Evolutionary conservation across 106 monocot species (phyloP), one percentile per base, ranked within the genome.

Genomic region (Triglochin maritima): DNA sequence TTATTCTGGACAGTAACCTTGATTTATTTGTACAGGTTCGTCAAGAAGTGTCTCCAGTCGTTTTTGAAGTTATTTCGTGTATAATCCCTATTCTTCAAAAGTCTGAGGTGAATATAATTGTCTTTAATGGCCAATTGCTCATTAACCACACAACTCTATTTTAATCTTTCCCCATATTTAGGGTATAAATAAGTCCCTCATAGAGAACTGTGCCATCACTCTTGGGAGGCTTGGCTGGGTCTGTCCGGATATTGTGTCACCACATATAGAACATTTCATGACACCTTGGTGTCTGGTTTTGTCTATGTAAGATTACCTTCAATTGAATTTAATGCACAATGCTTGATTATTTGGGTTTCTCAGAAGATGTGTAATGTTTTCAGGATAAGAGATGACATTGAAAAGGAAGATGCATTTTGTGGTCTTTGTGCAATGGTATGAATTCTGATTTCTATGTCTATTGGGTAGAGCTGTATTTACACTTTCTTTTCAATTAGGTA

Each of bases 341-440:
- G 44, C 55, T 67, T 8, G 44, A 44, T 44, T 62, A 62, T 7
- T 5, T 10, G 17, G 6, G 9, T 16, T 46, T 11, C 47, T 48
- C 44, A 2, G n/a, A 9, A 48, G 64, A 14, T 50, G 49, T 17
- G 5, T 49, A 46, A 46, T 44, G 12, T 14, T 46, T 48, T 64
- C 86, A 98, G 98, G 88, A 92, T 98, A 71, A 67, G 98, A 51
- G 98, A 98, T 81, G 98, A 98, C 76, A 78, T 81, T 71, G 98
- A 98, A 65, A 98, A 98, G 69, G 98, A 98, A 68, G 91, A 98
- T 77, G 91, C 98, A 64, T 98, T 98, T 60, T 79, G 82, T 29
- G 98, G 98, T 52, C 82, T 98, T 41, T 92, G 98, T 81, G 91
- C 88, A 68, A 82, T 98, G 83, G 98, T 98, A 76, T 9, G 14